These are phyloP conservation scores for Suillus subluteus DNA, from an alignment of 768 basidiomycete species.

Conservation along the genomic window DNA sequence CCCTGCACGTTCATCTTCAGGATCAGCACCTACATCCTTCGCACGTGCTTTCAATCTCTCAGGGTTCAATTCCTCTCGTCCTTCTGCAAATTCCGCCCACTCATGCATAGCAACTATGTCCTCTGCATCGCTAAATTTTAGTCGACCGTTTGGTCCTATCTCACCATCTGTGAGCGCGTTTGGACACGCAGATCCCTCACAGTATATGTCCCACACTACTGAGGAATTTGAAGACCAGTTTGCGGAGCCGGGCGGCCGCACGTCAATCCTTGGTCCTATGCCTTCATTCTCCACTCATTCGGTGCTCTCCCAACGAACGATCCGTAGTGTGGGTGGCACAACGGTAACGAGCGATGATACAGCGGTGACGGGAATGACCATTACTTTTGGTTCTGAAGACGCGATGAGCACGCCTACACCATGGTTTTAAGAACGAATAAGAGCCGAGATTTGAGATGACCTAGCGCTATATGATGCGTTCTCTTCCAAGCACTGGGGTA, in stretches of 20 bases:
- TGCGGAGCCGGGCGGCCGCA: slow-evolving; percentile 20
- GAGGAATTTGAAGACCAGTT: slow-evolving; percentile 9
- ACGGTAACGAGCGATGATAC: too few species aligned
- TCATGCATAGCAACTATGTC: slow-evolving; percentile 40
- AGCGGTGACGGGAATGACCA: too few species aligned
- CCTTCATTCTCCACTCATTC: slow-evolving; percentile 34
- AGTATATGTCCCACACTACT: slow-evolving; percentile 4
- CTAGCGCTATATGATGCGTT: too few species aligned
- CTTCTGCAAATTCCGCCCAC: slow-evolving; percentile 40
- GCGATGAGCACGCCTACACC: too few species aligned
- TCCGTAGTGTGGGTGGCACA: slow-evolving; percentile 35
- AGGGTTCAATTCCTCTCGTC: slow-evolving; percentile 59
- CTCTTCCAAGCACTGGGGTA: too few species aligned
- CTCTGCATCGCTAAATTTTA: slow-evolving; percentile 49
- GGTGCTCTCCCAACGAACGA: slow-evolving; percentile 26
- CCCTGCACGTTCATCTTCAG: slow-evolving; percentile 46
- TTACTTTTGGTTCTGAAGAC: too few species aligned
- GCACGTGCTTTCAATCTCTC: slow-evolving; percentile 45
- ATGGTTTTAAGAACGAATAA: too few species aligned
- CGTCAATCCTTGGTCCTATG: slow-evolving; percentile 36
- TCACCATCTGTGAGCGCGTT: slow-evolving; percentile 59
- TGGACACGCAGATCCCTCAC: slow-evolving; percentile 32
- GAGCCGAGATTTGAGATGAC: too few species aligned
- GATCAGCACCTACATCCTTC: slow-evolving; percentile 55
- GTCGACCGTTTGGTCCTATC: slow-evolving; percentile 40